A percentile compares a stretch with the other conserved stretches of the same genome.
Evolutionary conservation across 2,329 filamentous ascomycete species (phyloP).

Genomic region (Penicillium sp.): DNA sequence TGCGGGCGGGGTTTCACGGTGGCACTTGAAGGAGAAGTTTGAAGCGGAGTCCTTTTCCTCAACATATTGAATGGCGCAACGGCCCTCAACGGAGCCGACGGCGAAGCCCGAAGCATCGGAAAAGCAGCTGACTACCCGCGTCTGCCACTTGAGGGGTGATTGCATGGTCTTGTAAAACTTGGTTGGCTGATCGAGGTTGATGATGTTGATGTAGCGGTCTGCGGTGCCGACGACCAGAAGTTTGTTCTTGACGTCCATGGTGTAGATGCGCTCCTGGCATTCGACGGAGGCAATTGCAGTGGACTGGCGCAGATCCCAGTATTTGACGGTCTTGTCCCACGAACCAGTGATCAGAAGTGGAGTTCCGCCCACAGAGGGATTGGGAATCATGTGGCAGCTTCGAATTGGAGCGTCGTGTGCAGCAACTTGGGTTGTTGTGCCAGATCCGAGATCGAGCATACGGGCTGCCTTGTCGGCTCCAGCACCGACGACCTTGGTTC

Average conservation of each 20-base stretch:
- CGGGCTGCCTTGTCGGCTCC: constrained; percentile 90
- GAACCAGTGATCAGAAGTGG: constrained; percentile 86
- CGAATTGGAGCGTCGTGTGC: constrained; percentile 82
- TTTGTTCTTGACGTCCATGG: constrained; percentile 86
- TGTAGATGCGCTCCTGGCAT: constrained; percentile 64
- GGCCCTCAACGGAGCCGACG: constrained; percentile 92
- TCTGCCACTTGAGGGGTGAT: constrained; percentile 98
- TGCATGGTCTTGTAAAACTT: constrained; percentile 96
- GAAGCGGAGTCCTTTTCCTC: constrained; percentile 89
- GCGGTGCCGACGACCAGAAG: constrained; percentile 89
- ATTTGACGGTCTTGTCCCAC: constrained; percentile 59
- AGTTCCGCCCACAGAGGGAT: constrained; percentile 46
- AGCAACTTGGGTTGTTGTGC: constrained; percentile 67
- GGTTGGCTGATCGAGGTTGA: constrained; percentile 83
- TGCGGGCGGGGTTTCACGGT: constrained; percentile 71
- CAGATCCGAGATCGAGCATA: constrained; percentile 72
- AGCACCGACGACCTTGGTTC: constrained; percentile 79
- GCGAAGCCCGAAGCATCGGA: constrained; percentile 88
- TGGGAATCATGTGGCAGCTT: constrained; percentile 74
- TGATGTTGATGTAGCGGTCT: constrained; percentile 92
- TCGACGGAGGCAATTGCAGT: constrained; percentile 48
- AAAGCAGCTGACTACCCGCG: constrained; percentile 91
- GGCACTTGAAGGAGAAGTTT: constrained; percentile 99
- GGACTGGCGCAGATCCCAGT: constrained; percentile 56
- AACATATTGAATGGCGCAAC: constrained; percentile 97